Conservation (phyloP, 192 early-diverging fungal genomes). For the Backusella circina region DNA sequence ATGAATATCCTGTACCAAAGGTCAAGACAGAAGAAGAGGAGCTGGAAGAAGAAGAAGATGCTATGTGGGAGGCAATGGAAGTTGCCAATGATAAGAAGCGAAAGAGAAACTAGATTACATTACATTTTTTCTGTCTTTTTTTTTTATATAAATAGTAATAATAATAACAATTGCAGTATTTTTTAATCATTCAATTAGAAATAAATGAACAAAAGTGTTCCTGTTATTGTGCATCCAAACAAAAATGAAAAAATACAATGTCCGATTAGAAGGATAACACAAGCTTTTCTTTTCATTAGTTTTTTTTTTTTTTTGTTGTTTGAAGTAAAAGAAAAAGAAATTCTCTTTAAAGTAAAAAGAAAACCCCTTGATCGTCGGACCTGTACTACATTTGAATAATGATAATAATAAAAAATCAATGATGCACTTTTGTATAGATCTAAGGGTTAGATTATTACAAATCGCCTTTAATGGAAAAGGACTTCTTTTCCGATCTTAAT, state of each 20-base stretch:
- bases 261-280: too few relatives aligned
- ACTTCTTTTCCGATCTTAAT: background rate
- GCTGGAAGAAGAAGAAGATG: slow-evolving; percentile 57
- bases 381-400: background rate
- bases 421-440: background rate
- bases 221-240: too few relatives aligned
- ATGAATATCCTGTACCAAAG: slow-evolving; percentile 24
- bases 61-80: slow-evolving; percentile 61
- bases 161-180: background rate
- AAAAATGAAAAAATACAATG: too few relatives aligned
- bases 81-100: slow-evolving; percentile 18
- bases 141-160: background rate
- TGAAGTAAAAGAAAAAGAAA: too few relatives aligned
- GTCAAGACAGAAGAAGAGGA: slow-evolving; percentile 19
- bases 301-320: too few relatives aligned
- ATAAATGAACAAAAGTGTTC: too few relatives aligned
- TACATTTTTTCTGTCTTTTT: background rate
- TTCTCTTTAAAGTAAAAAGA: background rate
- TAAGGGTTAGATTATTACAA: background rate
- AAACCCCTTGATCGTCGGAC: background rate
- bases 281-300: too few relatives aligned
- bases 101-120: slow-evolving; percentile 8
- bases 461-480: background rate
- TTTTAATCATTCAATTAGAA: background rate
- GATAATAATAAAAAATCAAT: background rate